Base-by-base conservation (phyloP, 768 basidiomycete species). In the Postia placenta region DNA sequence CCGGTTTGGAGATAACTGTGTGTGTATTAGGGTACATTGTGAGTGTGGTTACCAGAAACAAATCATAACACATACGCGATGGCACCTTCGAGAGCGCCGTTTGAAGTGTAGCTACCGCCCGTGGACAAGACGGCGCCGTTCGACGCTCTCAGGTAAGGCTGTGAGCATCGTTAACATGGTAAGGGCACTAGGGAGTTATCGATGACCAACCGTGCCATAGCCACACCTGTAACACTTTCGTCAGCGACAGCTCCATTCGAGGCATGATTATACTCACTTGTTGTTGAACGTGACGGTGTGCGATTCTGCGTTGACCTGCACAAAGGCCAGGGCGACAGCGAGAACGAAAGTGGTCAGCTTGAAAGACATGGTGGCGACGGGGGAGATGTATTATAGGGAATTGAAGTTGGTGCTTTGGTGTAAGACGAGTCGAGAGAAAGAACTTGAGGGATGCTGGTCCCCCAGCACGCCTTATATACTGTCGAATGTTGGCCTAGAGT, bases 251-350 rank as follows among this genome's bases (percentile, higher is more conserved):
- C 24, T n/a, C 17, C 35, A 5, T 15, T 11, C 12, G 48, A n/a
- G n/a, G 14, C 5, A 11, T 14, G 3, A 15, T n/a, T 20, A 22
- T 12, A 19, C 20, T 58, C 66, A 74, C 74, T 64, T 43, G 56
- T 76, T 76, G 49, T 64, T 59, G 51, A 75, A 75, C 25, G 49
- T 61, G 52, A 76, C 62, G 1, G 54, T 62, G 56, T 76, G 74
- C 0, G 64, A 48, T 56, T 75, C 73, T 2, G 73, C 71, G 27
- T 30, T 42, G 47, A 63, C 66, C 48, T 37, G 36, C 24, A 42
- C 15, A 43, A 45, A 36, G n/a, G 43, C 19, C 6, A 49, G 9
- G 42, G 47, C 30, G 2, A 17, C 25, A 26, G 40, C 48, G 26
- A 43, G 6, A 14, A 47, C 9, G 33, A 14, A 28, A 15, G 24